phyloP scores from a whole-genome alignment of 1,284 basidiomycete genomes.

The Mycena citricolor region DNA sequence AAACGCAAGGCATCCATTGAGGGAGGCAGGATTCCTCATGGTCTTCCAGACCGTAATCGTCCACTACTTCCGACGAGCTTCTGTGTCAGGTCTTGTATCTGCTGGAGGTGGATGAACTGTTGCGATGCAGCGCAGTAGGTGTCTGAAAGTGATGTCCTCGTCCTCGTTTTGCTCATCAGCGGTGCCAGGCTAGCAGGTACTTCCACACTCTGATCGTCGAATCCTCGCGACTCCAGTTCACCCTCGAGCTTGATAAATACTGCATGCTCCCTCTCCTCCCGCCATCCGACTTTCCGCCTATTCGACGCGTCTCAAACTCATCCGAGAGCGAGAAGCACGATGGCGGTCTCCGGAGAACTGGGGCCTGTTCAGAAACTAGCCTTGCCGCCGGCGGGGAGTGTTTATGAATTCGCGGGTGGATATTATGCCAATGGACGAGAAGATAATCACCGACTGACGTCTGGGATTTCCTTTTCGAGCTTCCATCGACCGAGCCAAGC shows the following conservation, averaged over 20 bases:
- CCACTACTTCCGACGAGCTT: conserved; percentile 19
- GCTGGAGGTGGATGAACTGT: conserved; percentile 15
- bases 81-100: conserved; percentile 15
- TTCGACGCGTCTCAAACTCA: conserved; percentile 38
- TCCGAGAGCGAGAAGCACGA: conserved; percentile 41
- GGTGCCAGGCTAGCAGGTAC: conserved; percentile 42
- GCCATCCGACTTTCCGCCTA: conserved; percentile 29
- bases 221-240: conserved; percentile 46
- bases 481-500: conserved; percentile 33
- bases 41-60: too few species aligned
- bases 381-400: conserved; percentile 42
- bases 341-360: conserved; percentile 44
- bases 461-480: conserved; percentile 46
- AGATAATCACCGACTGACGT: conserved; percentile 38
- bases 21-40: too few species aligned
- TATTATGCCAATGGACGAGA: conserved; percentile 48
- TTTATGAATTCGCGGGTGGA: conserved; percentile 52
- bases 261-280: conserved; percentile 39
- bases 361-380: conserved; percentile 37
- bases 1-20: too few species aligned
- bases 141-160: neutral
- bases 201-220: conserved; percentile 37
- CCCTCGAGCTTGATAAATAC: conserved; percentile 44
- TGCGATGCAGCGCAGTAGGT: conserved; percentile 16
- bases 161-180: too few species aligned